Conservation (phyloP, 2,329 filamentous ascomycete species). For the Fusarium proliferatum region DNA sequence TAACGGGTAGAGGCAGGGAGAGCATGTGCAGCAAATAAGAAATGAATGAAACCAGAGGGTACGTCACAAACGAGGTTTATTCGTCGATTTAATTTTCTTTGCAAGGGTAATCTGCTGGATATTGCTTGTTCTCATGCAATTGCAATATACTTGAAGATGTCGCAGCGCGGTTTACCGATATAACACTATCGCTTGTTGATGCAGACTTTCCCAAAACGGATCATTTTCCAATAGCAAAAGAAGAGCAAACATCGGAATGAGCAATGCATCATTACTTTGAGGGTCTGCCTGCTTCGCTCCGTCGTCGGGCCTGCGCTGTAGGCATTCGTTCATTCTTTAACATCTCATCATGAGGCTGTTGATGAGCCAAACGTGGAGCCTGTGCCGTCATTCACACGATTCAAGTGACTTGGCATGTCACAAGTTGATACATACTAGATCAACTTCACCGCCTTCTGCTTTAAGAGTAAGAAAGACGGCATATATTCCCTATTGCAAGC, state of each 20-base stretch:
- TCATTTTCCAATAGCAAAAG: background rate
- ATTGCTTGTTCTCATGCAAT: slow-evolving; percentile 2
- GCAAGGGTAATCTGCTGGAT: background rate
- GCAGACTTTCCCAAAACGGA: slow-evolving; percentile 1
- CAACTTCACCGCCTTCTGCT: slow-evolving; percentile 12
- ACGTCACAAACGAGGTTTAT: background rate
- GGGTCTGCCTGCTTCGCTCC: background rate
- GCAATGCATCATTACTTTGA: background rate
- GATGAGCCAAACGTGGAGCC: slow-evolving; percentile 1
- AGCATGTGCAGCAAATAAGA: background rate
- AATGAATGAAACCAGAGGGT: background rate
- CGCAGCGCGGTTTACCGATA: background rate
- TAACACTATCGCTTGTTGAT: slow-evolving; percentile 5
- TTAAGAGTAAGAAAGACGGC: background rate
- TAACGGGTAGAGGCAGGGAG: slow-evolving; percentile 4
- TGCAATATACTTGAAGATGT: background rate
- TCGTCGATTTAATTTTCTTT: background rate
- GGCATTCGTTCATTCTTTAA: background rate
- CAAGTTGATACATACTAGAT: slow-evolving; percentile 4
- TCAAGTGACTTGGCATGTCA: slow-evolving; percentile 37
- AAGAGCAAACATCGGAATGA: slow-evolving; percentile 5
- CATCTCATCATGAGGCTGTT: slow-evolving; percentile 16
- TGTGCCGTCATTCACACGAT: slow-evolving; percentile 20
- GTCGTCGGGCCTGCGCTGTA: background rate
- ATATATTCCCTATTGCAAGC: background rate